These are phyloP conservation scores for Penicillium sp. DNA, from an alignment of 2,329 filamentous ascomycete species.

Conservation along the genomic window DNA sequence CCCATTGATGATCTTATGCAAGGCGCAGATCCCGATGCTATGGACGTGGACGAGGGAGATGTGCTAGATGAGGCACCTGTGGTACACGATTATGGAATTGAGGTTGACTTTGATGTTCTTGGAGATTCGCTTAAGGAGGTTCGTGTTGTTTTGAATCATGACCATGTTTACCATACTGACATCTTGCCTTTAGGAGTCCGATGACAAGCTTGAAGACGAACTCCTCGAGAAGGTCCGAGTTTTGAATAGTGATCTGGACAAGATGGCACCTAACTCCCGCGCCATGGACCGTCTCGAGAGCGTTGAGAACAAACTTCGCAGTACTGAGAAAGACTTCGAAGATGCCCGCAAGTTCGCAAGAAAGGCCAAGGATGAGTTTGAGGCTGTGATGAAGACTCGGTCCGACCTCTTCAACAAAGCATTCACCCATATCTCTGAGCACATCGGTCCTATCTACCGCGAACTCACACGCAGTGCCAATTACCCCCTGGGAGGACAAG, in stretches of 20 bases:
- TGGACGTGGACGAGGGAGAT: slow-evolving; percentile 79
- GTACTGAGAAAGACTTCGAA: slow-evolving; percentile 87
- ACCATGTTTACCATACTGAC: slow-evolving; percentile 7
- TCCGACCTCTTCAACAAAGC: slow-evolving; percentile 94
- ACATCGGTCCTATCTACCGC: slow-evolving; percentile 91
- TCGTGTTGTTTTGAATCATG: slow-evolving; percentile 38
- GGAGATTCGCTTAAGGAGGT: slow-evolving; percentile 81
- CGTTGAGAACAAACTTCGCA: slow-evolving; percentile 78
- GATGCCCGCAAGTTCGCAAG: slow-evolving; percentile 74
- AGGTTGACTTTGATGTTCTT: slow-evolving; percentile 79
- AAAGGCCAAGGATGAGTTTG: slow-evolving; percentile 78
- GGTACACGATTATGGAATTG: slow-evolving; percentile 87
- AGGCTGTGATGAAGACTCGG: slow-evolving; percentile 76
- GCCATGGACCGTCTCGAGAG: slow-evolving; percentile 88
- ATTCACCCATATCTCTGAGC: slow-evolving; percentile 90
- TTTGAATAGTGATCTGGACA: slow-evolving; percentile 79
- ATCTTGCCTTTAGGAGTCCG: slow-evolving; percentile 57
- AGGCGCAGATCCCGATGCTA: slow-evolving; percentile 74
- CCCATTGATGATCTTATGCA: slow-evolving; percentile 83
- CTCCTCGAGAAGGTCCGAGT: slow-evolving; percentile 76
- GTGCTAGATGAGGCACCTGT: slow-evolving; percentile 58
- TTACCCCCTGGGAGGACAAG: slow-evolving; percentile 88
- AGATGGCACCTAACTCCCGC: slow-evolving; percentile 95
- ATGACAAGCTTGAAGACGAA: slow-evolving; percentile 70
- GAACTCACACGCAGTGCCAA: slow-evolving; percentile 86